Evolutionary conservation across 352 stramenopile species (phyloP).

Genomic region (Phytophthora agathidicida): DNA sequence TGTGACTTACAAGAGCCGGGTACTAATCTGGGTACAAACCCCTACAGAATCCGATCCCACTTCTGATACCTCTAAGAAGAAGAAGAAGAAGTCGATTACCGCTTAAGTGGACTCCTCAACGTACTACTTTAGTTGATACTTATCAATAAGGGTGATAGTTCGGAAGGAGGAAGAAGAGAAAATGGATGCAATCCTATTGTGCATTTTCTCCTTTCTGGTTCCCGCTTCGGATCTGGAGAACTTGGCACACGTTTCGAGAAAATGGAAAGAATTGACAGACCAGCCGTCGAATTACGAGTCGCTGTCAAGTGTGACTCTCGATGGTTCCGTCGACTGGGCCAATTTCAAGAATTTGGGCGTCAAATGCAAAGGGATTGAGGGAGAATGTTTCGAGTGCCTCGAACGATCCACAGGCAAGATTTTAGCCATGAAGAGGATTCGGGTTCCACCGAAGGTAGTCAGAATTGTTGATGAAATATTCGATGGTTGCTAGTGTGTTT

Average conservation of each 20-base stretch:
- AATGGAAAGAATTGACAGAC: conserved; percentile 67
- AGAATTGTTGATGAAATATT: neutral
- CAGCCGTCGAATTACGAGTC: conserved; percentile 54
- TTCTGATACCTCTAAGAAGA: no score
- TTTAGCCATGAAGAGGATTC: conserved; percentile 78
- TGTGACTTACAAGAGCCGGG: no score
- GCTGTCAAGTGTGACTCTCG: conserved; percentile 50
- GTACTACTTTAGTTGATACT: no score
- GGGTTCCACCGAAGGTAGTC: conserved; percentile 71
- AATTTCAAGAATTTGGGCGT: conserved; percentile 85
- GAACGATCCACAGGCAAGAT: conserved; percentile 76
- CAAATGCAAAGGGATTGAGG: conserved; percentile 86
- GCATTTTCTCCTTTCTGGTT: neutral
- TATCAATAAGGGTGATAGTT: neutral
- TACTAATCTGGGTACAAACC: no score
- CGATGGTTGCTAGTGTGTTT: no score
- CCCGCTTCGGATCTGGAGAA: neutral
- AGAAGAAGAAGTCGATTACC: no score
- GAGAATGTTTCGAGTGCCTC: conserved; percentile 80
- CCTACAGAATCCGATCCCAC: no score
- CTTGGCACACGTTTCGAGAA: conserved; percentile 23
- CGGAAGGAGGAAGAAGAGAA: neutral
- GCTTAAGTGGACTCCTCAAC: no score
- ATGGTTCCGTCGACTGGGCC: conserved; percentile 74
- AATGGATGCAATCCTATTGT: neutral